These are phyloP conservation scores for Crotalaria pallida DNA, from an alignment of 306 rosid species.

Conservation along the genomic window DNA sequence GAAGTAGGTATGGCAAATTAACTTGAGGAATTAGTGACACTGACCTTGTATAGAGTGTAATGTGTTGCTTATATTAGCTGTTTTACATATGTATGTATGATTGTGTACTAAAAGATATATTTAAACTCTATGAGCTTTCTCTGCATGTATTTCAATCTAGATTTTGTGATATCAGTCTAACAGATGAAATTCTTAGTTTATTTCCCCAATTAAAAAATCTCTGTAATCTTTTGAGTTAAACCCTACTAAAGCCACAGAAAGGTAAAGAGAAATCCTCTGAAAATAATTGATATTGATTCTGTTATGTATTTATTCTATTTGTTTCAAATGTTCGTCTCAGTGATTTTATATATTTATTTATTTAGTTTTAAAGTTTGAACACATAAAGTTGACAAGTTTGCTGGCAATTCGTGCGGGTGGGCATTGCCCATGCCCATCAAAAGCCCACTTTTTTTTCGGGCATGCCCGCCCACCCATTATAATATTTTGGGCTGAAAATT, in stretches of 20 bases:
- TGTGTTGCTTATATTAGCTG: neutral
- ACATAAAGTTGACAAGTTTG: neutral
- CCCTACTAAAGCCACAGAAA: too few species aligned
- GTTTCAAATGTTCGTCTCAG: neutral
- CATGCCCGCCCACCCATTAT: too few species aligned
- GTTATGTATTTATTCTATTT: neutral
- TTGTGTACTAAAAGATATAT: neutral
- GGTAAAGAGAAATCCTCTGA: neutral
- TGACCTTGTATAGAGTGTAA: neutral
- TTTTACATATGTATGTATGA: neutral
- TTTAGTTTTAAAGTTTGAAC: too few species aligned
- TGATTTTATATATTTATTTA: neutral
- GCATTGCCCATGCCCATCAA: too few species aligned
- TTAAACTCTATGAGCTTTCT: neutral
- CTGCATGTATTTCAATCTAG: neutral
- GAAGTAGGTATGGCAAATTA: constrained; percentile 52
- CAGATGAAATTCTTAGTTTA: neutral
- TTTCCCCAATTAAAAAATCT: neutral
- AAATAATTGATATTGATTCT: neutral
- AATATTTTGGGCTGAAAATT: too few species aligned
- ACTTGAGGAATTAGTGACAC: neutral
- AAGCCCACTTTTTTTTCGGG: too few species aligned
- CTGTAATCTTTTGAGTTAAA: neutral
- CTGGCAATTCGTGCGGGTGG: too few species aligned
- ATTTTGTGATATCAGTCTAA: neutral